phyloP scores from a whole-genome alignment of 1,284 basidiomycete species.

The Trichosporon faecale region DNA sequence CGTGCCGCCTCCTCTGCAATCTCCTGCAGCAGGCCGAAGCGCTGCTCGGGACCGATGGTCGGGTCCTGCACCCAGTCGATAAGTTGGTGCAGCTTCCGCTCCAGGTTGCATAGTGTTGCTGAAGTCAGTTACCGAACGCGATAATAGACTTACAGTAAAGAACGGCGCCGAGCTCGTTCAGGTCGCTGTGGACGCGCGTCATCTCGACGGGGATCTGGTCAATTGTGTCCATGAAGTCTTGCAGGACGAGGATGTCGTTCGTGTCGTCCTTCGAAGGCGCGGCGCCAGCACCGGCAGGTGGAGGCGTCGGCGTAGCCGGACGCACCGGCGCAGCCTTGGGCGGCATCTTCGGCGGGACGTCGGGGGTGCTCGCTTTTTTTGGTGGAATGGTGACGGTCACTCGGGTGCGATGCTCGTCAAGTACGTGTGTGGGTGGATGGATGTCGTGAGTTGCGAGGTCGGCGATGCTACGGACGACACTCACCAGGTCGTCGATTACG shows the following conservation, averaged over 20 bases:
- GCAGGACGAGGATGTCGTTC: constrained; percentile 55
- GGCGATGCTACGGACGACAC: background rate
- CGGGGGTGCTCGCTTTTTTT: background rate
- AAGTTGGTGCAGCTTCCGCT: constrained; percentile 69
- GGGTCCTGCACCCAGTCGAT: constrained; percentile 71
- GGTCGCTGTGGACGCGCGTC: constrained; percentile 88
- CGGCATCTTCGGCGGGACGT: constrained; percentile 30
- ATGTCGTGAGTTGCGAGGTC: background rate
- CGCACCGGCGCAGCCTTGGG: constrained; percentile 35
- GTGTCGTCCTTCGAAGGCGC: constrained; percentile 51
- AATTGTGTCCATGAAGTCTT: constrained; percentile 85
- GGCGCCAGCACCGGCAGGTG: constrained; percentile 59
- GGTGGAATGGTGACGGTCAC: background rate
- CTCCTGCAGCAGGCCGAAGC: constrained; percentile 81
- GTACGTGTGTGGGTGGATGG: background rate
- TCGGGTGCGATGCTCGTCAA: background rate
- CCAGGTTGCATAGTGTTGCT: constrained; percentile 74
- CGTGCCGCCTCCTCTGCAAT: constrained; percentile 89
- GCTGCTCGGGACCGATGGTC: constrained; percentile 66
- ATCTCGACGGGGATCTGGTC: constrained; percentile 91
- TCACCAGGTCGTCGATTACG: background rate
- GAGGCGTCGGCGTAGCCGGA: constrained; percentile 56
- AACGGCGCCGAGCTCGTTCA: constrained; percentile 96
- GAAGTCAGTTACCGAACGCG: constrained; percentile 15
- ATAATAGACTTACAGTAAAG: constrained; percentile 61